Conservation (phyloP, 345 rosid genomes). For the Brassica carinata region DNA sequence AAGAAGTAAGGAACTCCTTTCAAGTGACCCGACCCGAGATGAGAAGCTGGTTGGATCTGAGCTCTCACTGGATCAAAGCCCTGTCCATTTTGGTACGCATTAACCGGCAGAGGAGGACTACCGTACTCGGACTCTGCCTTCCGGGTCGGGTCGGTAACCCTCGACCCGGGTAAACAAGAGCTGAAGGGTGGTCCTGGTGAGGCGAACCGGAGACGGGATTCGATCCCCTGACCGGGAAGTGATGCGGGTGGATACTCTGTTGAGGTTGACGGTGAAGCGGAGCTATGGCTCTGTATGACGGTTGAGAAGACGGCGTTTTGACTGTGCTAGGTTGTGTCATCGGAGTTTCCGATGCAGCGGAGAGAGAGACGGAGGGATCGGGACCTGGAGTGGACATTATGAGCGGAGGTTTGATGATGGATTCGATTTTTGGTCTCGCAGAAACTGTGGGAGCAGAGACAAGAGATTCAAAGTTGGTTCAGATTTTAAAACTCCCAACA, state of each 20-base stretch:
- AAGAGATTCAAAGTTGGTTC: constrained; percentile 20
- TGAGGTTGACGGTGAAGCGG: constrained; percentile 29
- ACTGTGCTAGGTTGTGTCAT: constrained; percentile 30
- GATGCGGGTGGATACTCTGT: constrained; percentile 20
- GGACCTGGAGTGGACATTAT: constrained; percentile 35
- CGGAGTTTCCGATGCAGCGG: constrained; percentile 31
- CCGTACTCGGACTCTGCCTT: constrained; percentile 29
- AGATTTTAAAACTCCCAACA: background rate
- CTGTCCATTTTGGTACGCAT: constrained; percentile 35
- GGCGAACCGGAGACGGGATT: constrained; percentile 20
- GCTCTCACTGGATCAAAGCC: constrained; percentile 14
- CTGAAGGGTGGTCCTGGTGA: constrained; percentile 34
- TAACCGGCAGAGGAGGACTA: constrained; percentile 36
- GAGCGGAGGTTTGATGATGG: background rate
- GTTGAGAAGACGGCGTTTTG: constrained; percentile 8
- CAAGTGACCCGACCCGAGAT: constrained; percentile 37
- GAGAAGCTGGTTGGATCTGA: constrained; percentile 40
- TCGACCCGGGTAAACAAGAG: constrained; percentile 59
- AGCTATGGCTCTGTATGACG: constrained; percentile 34
- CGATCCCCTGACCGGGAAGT: constrained; percentile 23
- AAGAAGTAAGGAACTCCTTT: constrained; percentile 50
- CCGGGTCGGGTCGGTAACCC: constrained; percentile 62
- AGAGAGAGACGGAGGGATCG: constrained; percentile 3
- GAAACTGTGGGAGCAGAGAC: constrained; percentile 13
- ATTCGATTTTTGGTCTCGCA: background rate